Evolutionary conservation across 495 filamentous ascomycete genomes (phyloP).

Genomic region (Corynascus novoguineensis): DNA sequence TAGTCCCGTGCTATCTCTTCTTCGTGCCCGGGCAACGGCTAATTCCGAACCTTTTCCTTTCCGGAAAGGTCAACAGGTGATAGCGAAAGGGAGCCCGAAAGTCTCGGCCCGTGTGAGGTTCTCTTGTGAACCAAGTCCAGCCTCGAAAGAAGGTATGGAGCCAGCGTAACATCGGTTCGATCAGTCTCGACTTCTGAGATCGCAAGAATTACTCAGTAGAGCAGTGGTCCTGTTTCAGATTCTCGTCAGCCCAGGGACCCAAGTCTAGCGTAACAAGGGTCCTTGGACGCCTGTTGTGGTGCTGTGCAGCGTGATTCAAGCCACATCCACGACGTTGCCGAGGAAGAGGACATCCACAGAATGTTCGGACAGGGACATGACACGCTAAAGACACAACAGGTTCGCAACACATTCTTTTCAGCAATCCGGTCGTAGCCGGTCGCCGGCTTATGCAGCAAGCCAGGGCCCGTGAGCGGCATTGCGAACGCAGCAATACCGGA

Average conservation of each 20-base stretch:
- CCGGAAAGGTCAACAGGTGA: neutral
- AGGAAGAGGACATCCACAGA: neutral
- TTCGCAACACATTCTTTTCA: neutral
- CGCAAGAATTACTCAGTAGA: conserved; percentile 10
- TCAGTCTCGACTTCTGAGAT: conserved; percentile 10
- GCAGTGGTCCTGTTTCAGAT: conserved; percentile 22
- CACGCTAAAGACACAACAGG: neutral
- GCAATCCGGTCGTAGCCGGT: neutral
- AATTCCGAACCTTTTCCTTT: neutral
- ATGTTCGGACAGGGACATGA: neutral
- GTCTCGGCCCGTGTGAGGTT: neutral
- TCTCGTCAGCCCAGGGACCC: conserved; percentile 11
- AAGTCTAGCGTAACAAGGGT: conserved; percentile 13
- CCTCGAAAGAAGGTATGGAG: conserved; percentile 1
- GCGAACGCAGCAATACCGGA: neutral
- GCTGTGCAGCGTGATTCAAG: neutral
- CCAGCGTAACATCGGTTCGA: conserved; percentile 23
- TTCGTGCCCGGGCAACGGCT: neutral
- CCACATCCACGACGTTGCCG: neutral
- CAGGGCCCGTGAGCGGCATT: neutral
- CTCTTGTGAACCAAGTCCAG: conserved; percentile 4
- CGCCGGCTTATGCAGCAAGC: neutral
- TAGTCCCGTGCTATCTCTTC: neutral
- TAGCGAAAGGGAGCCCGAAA: neutral
- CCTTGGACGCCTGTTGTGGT: neutral